Percentiles rank a stretch among this genome's conserved stretches.
Evolutionary conservation across 1,284 basidiomycete species (phyloP).

Genomic region (Tetrapyrgos nigripes): DNA sequence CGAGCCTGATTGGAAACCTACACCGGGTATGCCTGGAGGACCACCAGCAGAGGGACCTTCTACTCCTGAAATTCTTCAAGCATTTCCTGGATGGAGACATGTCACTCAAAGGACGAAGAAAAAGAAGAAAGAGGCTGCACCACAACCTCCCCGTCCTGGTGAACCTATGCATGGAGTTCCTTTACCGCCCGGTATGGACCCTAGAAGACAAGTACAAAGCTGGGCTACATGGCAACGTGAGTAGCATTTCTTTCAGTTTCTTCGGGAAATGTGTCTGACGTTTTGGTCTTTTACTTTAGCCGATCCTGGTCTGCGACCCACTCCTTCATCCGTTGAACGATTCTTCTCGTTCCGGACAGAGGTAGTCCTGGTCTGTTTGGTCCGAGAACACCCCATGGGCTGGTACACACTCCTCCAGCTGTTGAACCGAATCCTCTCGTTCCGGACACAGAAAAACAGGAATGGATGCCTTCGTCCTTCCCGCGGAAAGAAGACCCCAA

Average conservation of each 20-base stretch:
- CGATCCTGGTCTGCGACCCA: conserved; percentile 51
- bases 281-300: conserved; percentile 46
- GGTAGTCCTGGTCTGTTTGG: too few species aligned
- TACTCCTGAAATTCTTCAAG: conserved; percentile 48
- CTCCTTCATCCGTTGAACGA: conserved; percentile 56
- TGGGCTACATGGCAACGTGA: too few species aligned
- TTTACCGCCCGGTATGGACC: conserved; percentile 24
- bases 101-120: too few species aligned
- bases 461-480: too few species aligned
- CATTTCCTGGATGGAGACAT: conserved; percentile 67
- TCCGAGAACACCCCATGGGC: too few species aligned
- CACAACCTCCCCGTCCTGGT: conserved; percentile 37
- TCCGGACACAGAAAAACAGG: too few species aligned
- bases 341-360: conserved; percentile 59
- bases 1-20: conserved; percentile 72
- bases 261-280: too few species aligned
- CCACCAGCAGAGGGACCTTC: conserved; percentile 45
- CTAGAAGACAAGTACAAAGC: conserved; percentile 38
- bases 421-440: too few species aligned
- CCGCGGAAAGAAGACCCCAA: too few species aligned
- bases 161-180: conserved; percentile 31
- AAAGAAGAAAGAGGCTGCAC: conserved; percentile 44
- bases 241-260: too few species aligned
- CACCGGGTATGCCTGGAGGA: conserved; percentile 43
- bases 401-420: too few species aligned